Percentiles rank a stretch among this genome's conserved stretches.
Conservation (phyloP, 805 yeast species). For the Ogataea angusta region DNA sequence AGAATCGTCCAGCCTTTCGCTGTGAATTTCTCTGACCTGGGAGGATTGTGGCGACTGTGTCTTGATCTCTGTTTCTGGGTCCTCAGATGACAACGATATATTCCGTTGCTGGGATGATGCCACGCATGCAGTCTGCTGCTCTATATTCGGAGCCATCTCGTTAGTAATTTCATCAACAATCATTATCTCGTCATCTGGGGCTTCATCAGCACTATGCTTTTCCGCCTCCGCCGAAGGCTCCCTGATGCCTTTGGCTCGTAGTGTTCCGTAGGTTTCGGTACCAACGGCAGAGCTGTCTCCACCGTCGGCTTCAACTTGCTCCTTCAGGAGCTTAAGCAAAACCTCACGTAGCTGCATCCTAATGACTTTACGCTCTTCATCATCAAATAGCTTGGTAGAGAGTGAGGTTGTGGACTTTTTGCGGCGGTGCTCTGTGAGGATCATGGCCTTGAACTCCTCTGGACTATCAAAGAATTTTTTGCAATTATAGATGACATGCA, state of each 20-base stretch:
- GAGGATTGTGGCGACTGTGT: no score
- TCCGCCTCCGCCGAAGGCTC: slow-evolving; percentile 7
- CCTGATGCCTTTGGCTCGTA: slow-evolving; percentile 1
- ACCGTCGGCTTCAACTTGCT: slow-evolving; percentile 26
- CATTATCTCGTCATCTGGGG: slow-evolving; percentile 9
- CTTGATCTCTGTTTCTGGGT: not conserved
- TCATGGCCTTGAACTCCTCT: slow-evolving; percentile 34
- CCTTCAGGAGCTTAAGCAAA: slow-evolving; percentile 25
- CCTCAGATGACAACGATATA: not conserved
- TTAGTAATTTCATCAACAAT: slow-evolving; percentile 2
- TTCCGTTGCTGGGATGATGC: not conserved
- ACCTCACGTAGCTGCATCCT: slow-evolving; percentile 24
- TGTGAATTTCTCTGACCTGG: no score
- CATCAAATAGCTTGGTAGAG: slow-evolving; percentile 24
- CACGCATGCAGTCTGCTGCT: not conserved
- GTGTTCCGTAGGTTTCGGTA: slow-evolving; percentile 15
- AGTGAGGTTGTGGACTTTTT: slow-evolving; percentile 6
- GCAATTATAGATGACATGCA: slow-evolving; percentile 79
- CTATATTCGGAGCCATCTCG: not conserved
- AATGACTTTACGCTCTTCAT: slow-evolving; percentile 25
- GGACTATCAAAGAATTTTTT: slow-evolving; percentile 54
- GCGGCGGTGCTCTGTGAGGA: slow-evolving; percentile 19
- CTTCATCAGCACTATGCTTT: not conserved
- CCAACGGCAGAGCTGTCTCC: slow-evolving; percentile 27
- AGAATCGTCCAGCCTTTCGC: no score